phyloP scores from a whole-genome alignment of 1,139 yeast species.

The Yamadazyma jaroonii region DNA sequence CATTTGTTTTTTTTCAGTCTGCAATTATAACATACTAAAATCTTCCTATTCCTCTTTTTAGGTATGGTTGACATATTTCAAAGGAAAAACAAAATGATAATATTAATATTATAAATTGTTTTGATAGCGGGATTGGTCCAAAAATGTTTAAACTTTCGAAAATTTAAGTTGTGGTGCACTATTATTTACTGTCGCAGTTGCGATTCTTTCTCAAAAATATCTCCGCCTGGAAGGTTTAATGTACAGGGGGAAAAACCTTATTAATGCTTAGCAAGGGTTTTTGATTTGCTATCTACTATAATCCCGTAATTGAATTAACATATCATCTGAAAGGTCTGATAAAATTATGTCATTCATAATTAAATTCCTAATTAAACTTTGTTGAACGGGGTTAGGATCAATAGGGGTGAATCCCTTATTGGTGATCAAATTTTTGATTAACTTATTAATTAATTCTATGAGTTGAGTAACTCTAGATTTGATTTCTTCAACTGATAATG shows the following conservation, averaged over 20 bases:
- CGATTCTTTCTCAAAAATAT: too few relatives aligned
- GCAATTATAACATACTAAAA: constrained; percentile 26
- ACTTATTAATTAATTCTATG: constrained; percentile 6
- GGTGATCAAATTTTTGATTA: constrained; percentile 11
- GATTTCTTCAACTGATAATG: constrained; percentile 3
- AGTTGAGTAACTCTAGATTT: constrained; percentile 4
- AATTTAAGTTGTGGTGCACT: too few relatives aligned
- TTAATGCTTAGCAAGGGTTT: too few relatives aligned
- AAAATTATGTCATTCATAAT: constrained; percentile 17
- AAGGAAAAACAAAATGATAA: neutral
- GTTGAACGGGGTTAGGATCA: constrained; percentile 12
- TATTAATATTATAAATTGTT: too few relatives aligned
- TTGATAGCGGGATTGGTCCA: too few relatives aligned
- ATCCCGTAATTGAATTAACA: constrained; percentile 7
- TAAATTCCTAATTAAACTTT: constrained; percentile 17
- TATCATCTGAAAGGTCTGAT: constrained; percentile 11
- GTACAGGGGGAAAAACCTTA: too few relatives aligned
- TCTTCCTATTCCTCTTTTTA: constrained; percentile 18
- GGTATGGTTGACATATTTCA: constrained; percentile 3
- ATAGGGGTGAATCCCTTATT: constrained; percentile 17
- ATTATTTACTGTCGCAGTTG: too few relatives aligned
- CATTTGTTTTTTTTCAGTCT: constrained; percentile 33
- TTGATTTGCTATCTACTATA: constrained; percentile 2
- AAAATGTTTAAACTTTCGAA: too few relatives aligned
- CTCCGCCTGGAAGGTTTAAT: too few relatives aligned